Percentiles rank a stretch among this genome's conserved stretches.
Conservation (phyloP, 2,329 filamentous ascomycete genomes). For the Ambrosiella beaveri region DNA sequence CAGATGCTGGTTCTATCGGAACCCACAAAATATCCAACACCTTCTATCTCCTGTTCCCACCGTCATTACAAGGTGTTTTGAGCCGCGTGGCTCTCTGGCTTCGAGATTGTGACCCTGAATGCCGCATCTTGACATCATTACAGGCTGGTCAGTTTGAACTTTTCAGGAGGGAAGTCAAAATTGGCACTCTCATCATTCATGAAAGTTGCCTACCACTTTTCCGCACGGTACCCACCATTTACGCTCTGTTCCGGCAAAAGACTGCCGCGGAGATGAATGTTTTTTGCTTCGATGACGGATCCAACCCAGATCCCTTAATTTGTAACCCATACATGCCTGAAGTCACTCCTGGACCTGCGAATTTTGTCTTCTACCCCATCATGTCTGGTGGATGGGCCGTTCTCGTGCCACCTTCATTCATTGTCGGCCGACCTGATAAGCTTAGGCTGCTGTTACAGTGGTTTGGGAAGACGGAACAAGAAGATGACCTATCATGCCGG, state of each 20-base stretch:
- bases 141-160: conserved; percentile 29
- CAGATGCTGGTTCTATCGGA: background rate
- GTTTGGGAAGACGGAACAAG: conserved; percentile 16
- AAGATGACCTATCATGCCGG: background rate
- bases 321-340: background rate
- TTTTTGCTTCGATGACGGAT: background rate
- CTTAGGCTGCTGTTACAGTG: conserved; percentile 22
- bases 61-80: conserved; percentile 19
- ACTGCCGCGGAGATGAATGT: background rate
- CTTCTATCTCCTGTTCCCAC: conserved; percentile 35
- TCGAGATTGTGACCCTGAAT: conserved; percentile 22
- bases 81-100: conserved; percentile 30
- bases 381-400: conserved; percentile 21
- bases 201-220: conserved; percentile 24
- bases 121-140: conserved; percentile 26
- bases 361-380: conserved; percentile 18
- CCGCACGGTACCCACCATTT: conserved; percentile 24
- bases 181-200: conserved; percentile 27
- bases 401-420: conserved; percentile 27
- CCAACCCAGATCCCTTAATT: background rate
- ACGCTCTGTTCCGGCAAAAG: background rate
- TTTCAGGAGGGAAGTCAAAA: conserved; percentile 21
- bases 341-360: conserved; percentile 2
- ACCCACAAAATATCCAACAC: conserved; percentile 16
- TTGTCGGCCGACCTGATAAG: conserved; percentile 22